Percentiles rank a stretch among this genome's conserved stretches.
Conservation (phyloP, 2,329 filamentous ascomycete genomes). For the Sporothrix luriei region DNA sequence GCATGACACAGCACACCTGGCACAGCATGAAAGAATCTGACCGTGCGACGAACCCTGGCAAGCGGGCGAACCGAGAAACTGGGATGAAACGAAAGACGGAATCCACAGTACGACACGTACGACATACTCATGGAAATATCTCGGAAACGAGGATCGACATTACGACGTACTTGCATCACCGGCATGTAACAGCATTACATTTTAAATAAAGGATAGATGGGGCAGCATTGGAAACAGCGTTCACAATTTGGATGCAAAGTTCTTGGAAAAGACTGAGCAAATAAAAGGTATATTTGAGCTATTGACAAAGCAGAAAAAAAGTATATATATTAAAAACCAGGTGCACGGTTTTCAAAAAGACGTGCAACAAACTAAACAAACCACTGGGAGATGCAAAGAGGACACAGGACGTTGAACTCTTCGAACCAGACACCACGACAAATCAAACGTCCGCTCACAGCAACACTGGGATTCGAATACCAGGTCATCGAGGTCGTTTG, state of each 20-base stretch:
- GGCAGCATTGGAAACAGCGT: background rate
- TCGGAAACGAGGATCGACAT: slow-evolving; percentile 4
- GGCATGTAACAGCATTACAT: background rate
- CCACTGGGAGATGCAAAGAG: background rate
- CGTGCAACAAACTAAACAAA: background rate
- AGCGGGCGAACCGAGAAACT: background rate
- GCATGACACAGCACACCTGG: background rate
- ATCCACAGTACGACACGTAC: background rate
- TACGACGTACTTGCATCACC: background rate
- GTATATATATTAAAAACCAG: slow-evolving; percentile 16
- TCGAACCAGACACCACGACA: background rate
- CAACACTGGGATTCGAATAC: background rate
- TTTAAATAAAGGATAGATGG: background rate
- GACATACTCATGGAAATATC: background rate
- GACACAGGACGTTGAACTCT: background rate
- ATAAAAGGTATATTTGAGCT: slow-evolving; percentile 19
- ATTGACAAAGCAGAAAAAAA: slow-evolving; percentile 11
- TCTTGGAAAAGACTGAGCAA: slow-evolving; percentile 23
- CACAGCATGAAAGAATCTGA: background rate
- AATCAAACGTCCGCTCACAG: background rate
- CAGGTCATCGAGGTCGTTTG: background rate
- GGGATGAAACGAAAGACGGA: background rate
- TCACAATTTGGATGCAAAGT: background rate
- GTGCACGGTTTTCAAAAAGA: background rate
- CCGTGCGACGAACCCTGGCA: background rate